These are phyloP conservation scores for Suillus placidus DNA, from an alignment of 768 basidiomycete genomes.

Conservation along the genomic window DNA sequence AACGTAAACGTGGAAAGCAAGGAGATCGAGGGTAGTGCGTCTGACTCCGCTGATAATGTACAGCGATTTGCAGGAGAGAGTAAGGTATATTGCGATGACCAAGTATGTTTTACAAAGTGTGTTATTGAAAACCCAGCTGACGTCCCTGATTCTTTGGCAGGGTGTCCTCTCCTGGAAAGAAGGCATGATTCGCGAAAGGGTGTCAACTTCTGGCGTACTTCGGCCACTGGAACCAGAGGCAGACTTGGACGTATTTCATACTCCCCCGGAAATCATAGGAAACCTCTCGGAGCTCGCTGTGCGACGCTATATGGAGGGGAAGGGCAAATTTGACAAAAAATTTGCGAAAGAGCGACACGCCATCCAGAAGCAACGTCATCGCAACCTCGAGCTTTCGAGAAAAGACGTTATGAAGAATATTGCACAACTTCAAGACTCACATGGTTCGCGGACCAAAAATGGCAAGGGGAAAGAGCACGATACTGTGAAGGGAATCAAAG, in stretches of 20 bases:
- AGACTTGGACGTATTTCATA: slow-evolving; percentile 64
- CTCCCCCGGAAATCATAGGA: slow-evolving; percentile 71
- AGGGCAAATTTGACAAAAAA: slow-evolving; percentile 63
- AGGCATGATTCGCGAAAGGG: slow-evolving; percentile 89
- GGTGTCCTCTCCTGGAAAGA: slow-evolving; percentile 43
- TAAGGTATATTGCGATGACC: slow-evolving; percentile 52
- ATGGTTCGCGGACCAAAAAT: slow-evolving; percentile 18
- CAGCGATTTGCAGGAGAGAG: slow-evolving; percentile 61
- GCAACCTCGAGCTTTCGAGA: slow-evolving; percentile 64
- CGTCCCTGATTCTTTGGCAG: slow-evolving; percentile 26
- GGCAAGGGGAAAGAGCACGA: slow-evolving; percentile 25
- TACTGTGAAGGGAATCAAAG: slow-evolving; percentile 25
- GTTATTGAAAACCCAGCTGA: slow-evolving; percentile 3
- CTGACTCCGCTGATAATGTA: slow-evolving; percentile 15
- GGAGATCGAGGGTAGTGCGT: slow-evolving; percentile 18
- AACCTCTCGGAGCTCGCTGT: slow-evolving; percentile 72
- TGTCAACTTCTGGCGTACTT: slow-evolving; percentile 81
- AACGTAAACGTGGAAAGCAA: slow-evolving; percentile 25
- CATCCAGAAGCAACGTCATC: slow-evolving; percentile 69
- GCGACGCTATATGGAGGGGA: slow-evolving; percentile 74
- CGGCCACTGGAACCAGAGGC: slow-evolving; percentile 75
- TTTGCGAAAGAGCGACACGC: slow-evolving; percentile 56
- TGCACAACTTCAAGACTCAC: slow-evolving; percentile 40
- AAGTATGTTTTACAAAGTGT: slow-evolving; percentile 39
- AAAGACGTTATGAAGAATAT: slow-evolving; percentile 63